Conservation (phyloP, 2,329 filamentous ascomycete genomes). For the Colletotrichum horii region DNA sequence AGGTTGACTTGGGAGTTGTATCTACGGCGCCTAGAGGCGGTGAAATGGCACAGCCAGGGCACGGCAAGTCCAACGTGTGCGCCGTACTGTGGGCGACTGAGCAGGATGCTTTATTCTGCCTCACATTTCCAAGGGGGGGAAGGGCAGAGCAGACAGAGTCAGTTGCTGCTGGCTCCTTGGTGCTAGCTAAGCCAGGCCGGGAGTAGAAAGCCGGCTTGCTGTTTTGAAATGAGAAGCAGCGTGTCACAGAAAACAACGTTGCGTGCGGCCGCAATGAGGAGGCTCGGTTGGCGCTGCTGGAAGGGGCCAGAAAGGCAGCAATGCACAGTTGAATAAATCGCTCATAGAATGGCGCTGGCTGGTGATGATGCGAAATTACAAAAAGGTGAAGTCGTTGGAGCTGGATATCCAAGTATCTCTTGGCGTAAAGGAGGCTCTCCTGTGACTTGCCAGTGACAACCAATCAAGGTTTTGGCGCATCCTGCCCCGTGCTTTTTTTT, state of each 20-base stretch:
- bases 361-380: constrained; percentile 18
- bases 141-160: not conserved
- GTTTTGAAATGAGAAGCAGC: constrained; percentile 14
- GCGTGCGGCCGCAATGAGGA: constrained; percentile 12
- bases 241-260: constrained; percentile 14
- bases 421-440: constrained; percentile 13
- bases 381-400: constrained; percentile 15
- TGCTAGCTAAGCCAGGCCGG: constrained; percentile 10
- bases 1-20: constrained; percentile 1
- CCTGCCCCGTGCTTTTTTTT: constrained; percentile 11
- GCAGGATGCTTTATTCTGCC: not conserved
- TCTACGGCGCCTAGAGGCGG: constrained; percentile 6
- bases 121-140: not conserved
- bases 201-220: not conserved
- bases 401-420: constrained; percentile 23
- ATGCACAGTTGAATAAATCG: constrained; percentile 14
- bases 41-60: constrained; percentile 5
- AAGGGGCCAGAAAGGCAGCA: not conserved
- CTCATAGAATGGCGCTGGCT: constrained; percentile 12
- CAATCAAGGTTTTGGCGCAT: constrained; percentile 22
- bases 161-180: not conserved
- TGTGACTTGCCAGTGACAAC: constrained; percentile 22
- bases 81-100: constrained; percentile 9
- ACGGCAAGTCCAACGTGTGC: constrained; percentile 14
- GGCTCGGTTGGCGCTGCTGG: not conserved